Conservation (phyloP, 441 rosid species). For the Erodium moschatum region DNA sequence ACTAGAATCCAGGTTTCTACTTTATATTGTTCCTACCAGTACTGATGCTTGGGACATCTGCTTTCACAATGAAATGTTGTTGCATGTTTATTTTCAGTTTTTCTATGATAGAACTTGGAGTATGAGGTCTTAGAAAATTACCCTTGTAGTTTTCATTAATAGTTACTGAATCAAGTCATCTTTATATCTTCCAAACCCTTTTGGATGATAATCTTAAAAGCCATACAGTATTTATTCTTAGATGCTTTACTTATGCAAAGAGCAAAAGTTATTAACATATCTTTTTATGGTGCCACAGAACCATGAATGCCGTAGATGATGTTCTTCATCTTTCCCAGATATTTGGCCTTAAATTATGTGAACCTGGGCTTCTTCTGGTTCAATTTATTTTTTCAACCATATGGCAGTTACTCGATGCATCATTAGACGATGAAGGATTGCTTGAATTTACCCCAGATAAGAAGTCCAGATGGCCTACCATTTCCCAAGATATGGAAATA, state of each 20-base stretch:
- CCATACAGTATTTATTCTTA: background rate
- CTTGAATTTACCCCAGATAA: conserved; percentile 55
- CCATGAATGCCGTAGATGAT: conserved; percentile 66
- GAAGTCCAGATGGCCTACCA: conserved; percentile 52
- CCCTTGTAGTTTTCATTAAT: background rate
- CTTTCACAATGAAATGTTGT: background rate
- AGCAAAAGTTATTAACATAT: background rate
- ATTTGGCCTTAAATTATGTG: conserved; percentile 49
- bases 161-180: background rate
- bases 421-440: conserved; percentile 83
- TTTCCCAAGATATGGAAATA: conserved; percentile 51
- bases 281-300: conserved; percentile 42
- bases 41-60: background rate
- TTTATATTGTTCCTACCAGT: background rate
- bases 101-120: background rate
- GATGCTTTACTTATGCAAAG: conserved; percentile 3
- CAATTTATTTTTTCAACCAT: conserved; percentile 64
- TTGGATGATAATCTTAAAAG: background rate
- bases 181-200: background rate
- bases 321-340: conserved; percentile 69
- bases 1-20: background rate
- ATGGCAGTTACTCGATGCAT: conserved; percentile 89
- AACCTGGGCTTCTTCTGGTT: conserved; percentile 66
- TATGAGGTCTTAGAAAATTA: background rate
- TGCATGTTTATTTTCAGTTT: background rate